Conservation (phyloP, 306 rosid species). For the Elaeagnus macrophylla region DNA sequence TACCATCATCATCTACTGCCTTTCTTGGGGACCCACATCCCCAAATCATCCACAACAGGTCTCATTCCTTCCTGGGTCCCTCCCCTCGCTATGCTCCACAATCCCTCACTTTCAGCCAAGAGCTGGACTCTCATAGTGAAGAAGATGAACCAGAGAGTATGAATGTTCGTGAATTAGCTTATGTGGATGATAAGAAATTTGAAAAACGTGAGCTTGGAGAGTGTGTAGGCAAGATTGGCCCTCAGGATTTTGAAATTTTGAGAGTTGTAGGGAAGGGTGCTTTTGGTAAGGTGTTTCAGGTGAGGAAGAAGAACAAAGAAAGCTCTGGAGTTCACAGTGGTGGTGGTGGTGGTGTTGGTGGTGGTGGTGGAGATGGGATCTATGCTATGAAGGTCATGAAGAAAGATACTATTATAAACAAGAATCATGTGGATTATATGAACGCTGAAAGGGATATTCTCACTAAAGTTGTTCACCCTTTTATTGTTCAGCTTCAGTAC, state of each 20-base stretch:
- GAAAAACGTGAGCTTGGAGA: constrained; percentile 7
- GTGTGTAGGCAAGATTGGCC: constrained; percentile 41
- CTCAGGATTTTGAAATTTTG: constrained; percentile 68
- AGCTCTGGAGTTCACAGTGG: not conserved
- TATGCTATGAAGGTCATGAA: constrained; percentile 97
- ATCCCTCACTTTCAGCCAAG: constrained; percentile 30
- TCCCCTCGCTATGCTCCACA: constrained; percentile 50
- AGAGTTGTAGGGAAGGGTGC: constrained; percentile 80
- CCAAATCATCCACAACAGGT: constrained; percentile 54
- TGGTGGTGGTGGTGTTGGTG: constrained; percentile 23
- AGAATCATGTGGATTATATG: constrained; percentile 92
- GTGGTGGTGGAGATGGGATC: constrained; percentile 36
- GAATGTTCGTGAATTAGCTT: constrained; percentile 1
- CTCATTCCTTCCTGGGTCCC: constrained; percentile 97
- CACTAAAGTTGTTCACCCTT: constrained; percentile 79
- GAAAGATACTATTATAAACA: constrained; percentile 75
- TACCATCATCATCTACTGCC: constrained; percentile 16
- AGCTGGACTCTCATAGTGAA: constrained; percentile 34
- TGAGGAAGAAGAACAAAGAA: constrained; percentile 34
- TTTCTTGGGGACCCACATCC: constrained; percentile 32
- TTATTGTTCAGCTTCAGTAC: constrained; percentile 80
- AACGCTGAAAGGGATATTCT: constrained; percentile 92
- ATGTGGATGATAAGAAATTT: not conserved
- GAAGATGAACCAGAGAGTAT: constrained; percentile 21
- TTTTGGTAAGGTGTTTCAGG: constrained; percentile 87